These are phyloP conservation scores for Globisporangium paroecandrum DNA, from an alignment of 352 stramenopile genomes.

Conservation along the genomic window DNA sequence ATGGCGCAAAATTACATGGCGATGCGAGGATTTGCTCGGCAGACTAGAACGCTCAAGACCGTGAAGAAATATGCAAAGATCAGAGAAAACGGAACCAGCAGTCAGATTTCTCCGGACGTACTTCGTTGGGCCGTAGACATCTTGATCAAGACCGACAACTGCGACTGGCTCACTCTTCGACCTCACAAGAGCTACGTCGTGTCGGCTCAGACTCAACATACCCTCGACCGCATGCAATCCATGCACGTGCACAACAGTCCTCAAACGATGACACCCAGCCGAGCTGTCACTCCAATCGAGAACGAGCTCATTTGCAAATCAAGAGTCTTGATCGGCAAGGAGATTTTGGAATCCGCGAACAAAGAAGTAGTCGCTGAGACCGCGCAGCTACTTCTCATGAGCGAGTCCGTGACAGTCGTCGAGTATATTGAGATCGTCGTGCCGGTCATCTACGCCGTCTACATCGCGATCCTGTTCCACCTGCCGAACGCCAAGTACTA, in stretches of 20 bases:
- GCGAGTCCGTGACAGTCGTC: constrained; percentile 23
- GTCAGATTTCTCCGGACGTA: background rate
- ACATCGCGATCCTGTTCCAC: constrained; percentile 15
- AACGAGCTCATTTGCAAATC: background rate
- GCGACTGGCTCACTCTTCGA: background rate
- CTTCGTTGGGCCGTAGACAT: background rate
- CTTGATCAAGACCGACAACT: background rate
- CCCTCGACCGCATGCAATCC: no score
- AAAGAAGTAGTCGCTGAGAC: background rate
- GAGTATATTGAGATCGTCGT: constrained; percentile 31
- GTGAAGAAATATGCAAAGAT: background rate
- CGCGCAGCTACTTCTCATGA: constrained; percentile 14
- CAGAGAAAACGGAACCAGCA: background rate
- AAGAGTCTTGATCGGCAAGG: background rate
- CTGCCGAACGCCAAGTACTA: constrained; percentile 22
- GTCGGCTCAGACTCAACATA: no score
- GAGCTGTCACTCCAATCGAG: no score
- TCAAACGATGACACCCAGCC: no score
- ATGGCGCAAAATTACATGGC: background rate
- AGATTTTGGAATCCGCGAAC: background rate
- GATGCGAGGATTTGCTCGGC: background rate
- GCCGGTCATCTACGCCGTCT: constrained; percentile 23
- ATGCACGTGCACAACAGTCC: no score
- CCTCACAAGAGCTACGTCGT: background rate
- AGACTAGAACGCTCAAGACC: background rate